Evolutionary conservation across 805 yeast species (phyloP).

Genomic region (Metschnikowia arizonensis): DNA sequence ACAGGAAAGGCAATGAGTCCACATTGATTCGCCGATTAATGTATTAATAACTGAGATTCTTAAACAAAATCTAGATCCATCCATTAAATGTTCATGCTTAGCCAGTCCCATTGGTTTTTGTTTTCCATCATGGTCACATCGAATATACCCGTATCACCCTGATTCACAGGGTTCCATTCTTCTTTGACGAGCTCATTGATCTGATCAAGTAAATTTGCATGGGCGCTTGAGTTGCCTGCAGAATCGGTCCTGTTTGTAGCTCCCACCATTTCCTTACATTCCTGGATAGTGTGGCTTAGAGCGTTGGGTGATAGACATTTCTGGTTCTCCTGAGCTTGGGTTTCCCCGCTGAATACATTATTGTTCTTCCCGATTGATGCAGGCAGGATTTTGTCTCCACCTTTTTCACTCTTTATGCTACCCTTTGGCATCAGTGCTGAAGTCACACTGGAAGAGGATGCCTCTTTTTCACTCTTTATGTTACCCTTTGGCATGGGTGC

Average conservation of each 20-base stretch:
- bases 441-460: too few relatives aligned
- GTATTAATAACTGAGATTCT: background rate
- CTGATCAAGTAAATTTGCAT: constrained; percentile 7
- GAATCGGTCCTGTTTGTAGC: background rate
- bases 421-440: background rate
- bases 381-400: constrained; percentile 50
- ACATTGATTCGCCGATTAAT: background rate
- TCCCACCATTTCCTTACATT: constrained; percentile 2
- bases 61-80: too few relatives aligned
- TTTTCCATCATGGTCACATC: constrained; percentile 12
- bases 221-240: background rate
- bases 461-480: constrained; percentile 20
- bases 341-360: background rate
- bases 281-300: background rate
- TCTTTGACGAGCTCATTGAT: constrained; percentile 15
- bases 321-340: background rate
- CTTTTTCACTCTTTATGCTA: constrained; percentile 18
- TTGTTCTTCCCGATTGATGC: constrained; percentile 30
- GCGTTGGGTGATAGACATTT: background rate
- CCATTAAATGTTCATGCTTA: constrained; percentile 39
- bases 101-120: constrained; percentile 43
- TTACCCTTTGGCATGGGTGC: background rate
- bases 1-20: too few relatives aligned
- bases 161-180: constrained; percentile 17
- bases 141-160: constrained; percentile 12